Evolutionary conservation across 495 filamentous ascomycete genomes (phyloP).

Genomic region (Copromyces sp.): DNA sequence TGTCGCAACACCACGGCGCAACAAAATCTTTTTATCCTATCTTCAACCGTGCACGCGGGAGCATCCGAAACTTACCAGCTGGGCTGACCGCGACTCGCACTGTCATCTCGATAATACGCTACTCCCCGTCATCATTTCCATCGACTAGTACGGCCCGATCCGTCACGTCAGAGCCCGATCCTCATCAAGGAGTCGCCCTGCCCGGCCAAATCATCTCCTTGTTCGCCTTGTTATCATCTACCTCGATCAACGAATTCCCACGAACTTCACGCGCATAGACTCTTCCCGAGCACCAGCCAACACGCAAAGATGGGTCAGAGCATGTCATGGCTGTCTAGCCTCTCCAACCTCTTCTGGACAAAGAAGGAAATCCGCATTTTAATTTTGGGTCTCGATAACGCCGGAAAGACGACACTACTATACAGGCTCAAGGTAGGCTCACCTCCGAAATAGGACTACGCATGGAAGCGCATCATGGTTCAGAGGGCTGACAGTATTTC

Average conservation of each 20-base stretch:
- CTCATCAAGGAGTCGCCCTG: neutral
- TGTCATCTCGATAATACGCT: neutral
- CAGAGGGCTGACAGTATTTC: constrained; percentile 1
- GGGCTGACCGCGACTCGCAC: neutral
- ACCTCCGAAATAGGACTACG: neutral
- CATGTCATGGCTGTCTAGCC: constrained; percentile 62
- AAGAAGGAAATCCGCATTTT: constrained; percentile 98
- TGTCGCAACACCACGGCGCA: neutral
- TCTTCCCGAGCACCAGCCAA: constrained; percentile 5
- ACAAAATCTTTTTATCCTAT: neutral
- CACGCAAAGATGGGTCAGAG: constrained; percentile 62
- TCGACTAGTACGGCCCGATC: neutral
- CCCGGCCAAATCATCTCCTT: neutral
- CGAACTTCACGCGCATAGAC: neutral
- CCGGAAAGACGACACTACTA: constrained; percentile 92
- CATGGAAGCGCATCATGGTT: neutral
- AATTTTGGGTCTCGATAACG: constrained; percentile 94
- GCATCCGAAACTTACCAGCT: neutral
- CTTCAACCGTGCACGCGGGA: neutral
- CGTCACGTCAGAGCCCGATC: neutral
- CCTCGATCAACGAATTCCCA: neutral
- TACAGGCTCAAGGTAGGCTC: constrained; percentile 81
- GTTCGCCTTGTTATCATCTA: neutral
- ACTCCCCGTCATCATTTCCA: neutral
- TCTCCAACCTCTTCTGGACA: constrained; percentile 65